Evolutionary conservation across 1,284 basidiomycete species (phyloP).

Genomic region (Cronartium quercuum): DNA sequence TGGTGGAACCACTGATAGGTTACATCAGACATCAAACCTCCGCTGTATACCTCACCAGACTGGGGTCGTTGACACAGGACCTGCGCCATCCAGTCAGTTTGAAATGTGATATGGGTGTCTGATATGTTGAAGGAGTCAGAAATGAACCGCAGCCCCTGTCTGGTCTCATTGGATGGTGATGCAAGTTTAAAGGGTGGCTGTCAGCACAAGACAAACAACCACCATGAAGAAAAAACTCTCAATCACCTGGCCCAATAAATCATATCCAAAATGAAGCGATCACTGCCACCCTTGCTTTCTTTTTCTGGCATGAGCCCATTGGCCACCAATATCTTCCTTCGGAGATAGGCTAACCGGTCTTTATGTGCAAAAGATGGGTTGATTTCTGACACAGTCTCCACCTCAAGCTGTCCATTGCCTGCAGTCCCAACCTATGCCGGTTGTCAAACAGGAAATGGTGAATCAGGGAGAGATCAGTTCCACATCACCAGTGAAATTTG

Average conservation of each 20-base stretch:
- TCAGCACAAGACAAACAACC: neutral
- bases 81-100: conserved; percentile 2
- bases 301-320: conserved; percentile 2
- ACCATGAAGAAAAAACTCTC: neutral
- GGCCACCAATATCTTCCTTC: neutral
- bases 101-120: neutral
- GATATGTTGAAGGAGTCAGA: neutral
- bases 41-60: neutral
- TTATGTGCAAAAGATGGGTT: neutral
- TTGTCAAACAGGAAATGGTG: neutral
- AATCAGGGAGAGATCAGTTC: neutral
- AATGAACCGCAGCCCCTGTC: neutral
- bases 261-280: neutral
- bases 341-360: neutral
- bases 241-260: no score
- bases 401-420: no score
- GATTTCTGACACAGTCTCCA: neutral
- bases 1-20: conserved; percentile 13
- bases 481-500: neutral
- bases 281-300: neutral
- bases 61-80: neutral
- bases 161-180: neutral
- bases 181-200: no score
- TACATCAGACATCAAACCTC: neutral
- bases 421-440: no score